Percentiles rank a stretch among this genome's conserved stretches.
These are phyloP conservation scores for Fusarium irregulare DNA, from an alignment of 2,329 filamentous ascomycete species.

Conservation along the genomic window DNA sequence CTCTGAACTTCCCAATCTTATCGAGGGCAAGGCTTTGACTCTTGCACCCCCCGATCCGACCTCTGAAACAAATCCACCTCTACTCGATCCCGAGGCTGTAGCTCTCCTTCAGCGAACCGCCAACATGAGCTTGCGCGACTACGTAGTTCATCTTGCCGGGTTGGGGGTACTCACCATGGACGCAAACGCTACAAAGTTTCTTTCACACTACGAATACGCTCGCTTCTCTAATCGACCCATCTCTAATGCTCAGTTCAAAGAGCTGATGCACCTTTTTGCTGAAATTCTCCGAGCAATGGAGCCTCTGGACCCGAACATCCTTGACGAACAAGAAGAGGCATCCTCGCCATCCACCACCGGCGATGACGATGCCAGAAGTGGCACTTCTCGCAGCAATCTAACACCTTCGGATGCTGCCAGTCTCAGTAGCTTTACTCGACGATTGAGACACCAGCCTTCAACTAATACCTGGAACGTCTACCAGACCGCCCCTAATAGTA, in stretches of 20 bases:
- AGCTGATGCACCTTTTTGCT: slow-evolving; percentile 86
- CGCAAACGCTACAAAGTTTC: slow-evolving; percentile 68
- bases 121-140: slow-evolving; percentile 81
- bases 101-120: slow-evolving; percentile 76
- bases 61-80: slow-evolving; percentile 53
- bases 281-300: slow-evolving; percentile 82
- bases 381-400: slow-evolving; percentile 51
- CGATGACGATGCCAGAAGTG: slow-evolving; percentile 58
- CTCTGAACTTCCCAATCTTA: slow-evolving; percentile 84
- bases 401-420: slow-evolving; percentile 48
- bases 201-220: slow-evolving; percentile 82
- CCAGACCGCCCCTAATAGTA: slow-evolving; percentile 66
- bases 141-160: slow-evolving; percentile 76
- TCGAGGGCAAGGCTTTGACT: slow-evolving; percentile 93
- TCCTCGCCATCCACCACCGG: slow-evolving; percentile 55
- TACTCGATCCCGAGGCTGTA: slow-evolving; percentile 75
- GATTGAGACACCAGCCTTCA: slow-evolving; percentile 55
- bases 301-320: slow-evolving; percentile 65
- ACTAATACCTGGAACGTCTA: slow-evolving; percentile 59
- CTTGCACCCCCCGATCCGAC: slow-evolving; percentile 71
- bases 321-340: slow-evolving; percentile 52
- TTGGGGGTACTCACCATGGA: slow-evolving; percentile 69
- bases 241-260: slow-evolving; percentile 76
- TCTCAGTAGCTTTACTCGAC: slow-evolving; percentile 49
- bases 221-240: slow-evolving; percentile 81